Conservation (phyloP, 2,329 filamentous ascomycete species). For the Trichophyton rubrum region DNA sequence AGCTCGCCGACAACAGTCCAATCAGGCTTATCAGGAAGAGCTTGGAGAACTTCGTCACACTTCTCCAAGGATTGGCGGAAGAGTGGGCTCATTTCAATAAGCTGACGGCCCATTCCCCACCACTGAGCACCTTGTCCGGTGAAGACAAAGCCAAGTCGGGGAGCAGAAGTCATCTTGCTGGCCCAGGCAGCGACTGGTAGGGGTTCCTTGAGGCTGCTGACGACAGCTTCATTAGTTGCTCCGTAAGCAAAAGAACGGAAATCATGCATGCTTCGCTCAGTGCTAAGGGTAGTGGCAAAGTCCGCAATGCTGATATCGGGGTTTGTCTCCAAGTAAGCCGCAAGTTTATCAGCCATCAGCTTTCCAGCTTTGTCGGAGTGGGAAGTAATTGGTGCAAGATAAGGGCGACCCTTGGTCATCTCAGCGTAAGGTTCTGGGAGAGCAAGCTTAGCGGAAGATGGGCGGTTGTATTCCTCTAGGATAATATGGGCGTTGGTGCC, state of each 20-base stretch:
- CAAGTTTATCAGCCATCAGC: slow-evolving; percentile 9
- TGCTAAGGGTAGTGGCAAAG: slow-evolving; percentile 5
- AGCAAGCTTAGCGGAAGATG: background rate
- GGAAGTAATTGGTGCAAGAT: slow-evolving; percentile 12
- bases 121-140: slow-evolving; percentile 31
- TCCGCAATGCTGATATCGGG: slow-evolving; percentile 6
- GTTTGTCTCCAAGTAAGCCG: slow-evolving; percentile 4
- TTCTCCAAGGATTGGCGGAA: slow-evolving; percentile 4
- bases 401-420: slow-evolving; percentile 4
- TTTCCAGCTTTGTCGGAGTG: slow-evolving; percentile 11
- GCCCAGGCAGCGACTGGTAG: slow-evolving; percentile 20
- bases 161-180: slow-evolving; percentile 13
- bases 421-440: background rate
- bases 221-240: slow-evolving; percentile 2
- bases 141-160: slow-evolving; percentile 22
- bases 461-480: slow-evolving; percentile 9
- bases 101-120: slow-evolving; percentile 23
- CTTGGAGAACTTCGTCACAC: slow-evolving; percentile 2
- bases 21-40: slow-evolving; percentile 2
- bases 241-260: slow-evolving; percentile 4
- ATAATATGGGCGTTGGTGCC: slow-evolving; percentile 12
- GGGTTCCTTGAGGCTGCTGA: slow-evolving; percentile 5
- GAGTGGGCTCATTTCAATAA: slow-evolving; percentile 10
- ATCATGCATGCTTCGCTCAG: slow-evolving; percentile 3
- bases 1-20: slow-evolving; percentile 5